Percentiles rank a stretch among this genome's conserved stretches.
These are phyloP conservation scores for Rhizopus arrhizus DNA, from an alignment of 371 early-diverging fungal genomes.

Conservation along the genomic window DNA sequence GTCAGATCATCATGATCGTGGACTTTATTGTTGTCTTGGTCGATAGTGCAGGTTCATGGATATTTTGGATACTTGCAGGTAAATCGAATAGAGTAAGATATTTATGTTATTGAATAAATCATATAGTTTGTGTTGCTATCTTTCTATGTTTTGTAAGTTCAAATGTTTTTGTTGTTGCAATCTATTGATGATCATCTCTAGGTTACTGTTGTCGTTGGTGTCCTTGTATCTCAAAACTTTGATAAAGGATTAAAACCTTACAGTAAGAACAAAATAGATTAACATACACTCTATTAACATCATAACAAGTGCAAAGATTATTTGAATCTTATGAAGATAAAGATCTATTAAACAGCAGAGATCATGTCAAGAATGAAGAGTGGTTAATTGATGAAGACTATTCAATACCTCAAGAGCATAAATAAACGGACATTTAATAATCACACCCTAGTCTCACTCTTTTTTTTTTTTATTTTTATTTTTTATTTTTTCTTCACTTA, in stretches of 20 bases:
- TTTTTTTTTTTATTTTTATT: constrained; percentile 2
- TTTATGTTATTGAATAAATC: neutral
- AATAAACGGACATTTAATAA: constrained; percentile 1
- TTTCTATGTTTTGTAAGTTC: constrained; percentile 44
- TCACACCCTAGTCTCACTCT: constrained; percentile 8
- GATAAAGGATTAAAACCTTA: constrained; percentile 50
- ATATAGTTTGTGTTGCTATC: constrained; percentile 48
- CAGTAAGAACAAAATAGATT: constrained; percentile 29
- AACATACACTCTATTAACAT: too few species aligned
- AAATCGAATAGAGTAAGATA: constrained; percentile 8
- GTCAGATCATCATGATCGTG: constrained; percentile 36
- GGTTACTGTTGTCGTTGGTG: constrained; percentile 40
- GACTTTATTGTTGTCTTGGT: constrained; percentile 48
- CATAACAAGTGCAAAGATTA: constrained; percentile 26
- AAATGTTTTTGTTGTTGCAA: constrained; percentile 1
- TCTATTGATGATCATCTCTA: neutral
- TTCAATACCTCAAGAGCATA: constrained; percentile 7
- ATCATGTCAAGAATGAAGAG: constrained; percentile 11
- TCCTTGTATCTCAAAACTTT: constrained; percentile 42
- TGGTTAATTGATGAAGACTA: constrained; percentile 35
- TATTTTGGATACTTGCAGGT: constrained; percentile 57
- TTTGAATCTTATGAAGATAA: constrained; percentile 20
- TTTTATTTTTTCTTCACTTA: neutral
- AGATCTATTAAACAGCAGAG: constrained; percentile 5
- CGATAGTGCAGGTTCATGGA: constrained; percentile 47